phyloP scores from a whole-genome alignment of 208 protist genomes.

The Acanthamoeba sp. region DNA sequence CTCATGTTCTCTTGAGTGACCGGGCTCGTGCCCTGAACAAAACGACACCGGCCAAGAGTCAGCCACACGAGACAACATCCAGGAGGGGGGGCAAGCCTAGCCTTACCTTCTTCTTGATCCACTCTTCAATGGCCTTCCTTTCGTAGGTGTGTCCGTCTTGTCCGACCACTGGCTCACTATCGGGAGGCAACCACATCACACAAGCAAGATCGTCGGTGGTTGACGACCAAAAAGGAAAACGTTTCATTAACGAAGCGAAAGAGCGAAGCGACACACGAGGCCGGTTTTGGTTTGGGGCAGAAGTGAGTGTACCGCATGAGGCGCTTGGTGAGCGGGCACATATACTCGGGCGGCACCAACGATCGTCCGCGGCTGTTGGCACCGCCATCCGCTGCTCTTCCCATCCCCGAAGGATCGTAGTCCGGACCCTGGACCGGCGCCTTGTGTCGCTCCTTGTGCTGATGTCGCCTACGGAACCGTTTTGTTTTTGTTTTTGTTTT shows the following conservation, averaged over 20 bases:
- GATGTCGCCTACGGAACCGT: background rate
- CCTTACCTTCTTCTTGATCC: background rate
- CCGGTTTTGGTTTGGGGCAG: too few relatives aligned
- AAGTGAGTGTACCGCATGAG: background rate
- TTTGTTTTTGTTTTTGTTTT: too few relatives aligned
- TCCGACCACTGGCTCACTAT: background rate
- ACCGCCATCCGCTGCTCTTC: background rate
- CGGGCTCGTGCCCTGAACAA: background rate
- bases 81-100: background rate
- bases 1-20: slow-evolving; percentile 37
- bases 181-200: background rate
- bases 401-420: background rate
- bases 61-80: background rate
- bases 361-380: background rate
- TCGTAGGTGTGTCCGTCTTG: slow-evolving; percentile 35
- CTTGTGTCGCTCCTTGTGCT: background rate
- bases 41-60: background rate
- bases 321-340: slow-evolving; percentile 28
- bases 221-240: background rate
- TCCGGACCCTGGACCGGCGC: background rate
- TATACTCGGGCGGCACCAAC: slow-evolving; percentile 11
- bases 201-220: too few relatives aligned
- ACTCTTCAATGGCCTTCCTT: background rate
- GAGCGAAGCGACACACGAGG: background rate
- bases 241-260: background rate